Evolutionary conservation across 192 early-diverging fungal genomes (phyloP), one percentile per base, ranked within the genome.

Genomic region (Podila horticola): DNA sequence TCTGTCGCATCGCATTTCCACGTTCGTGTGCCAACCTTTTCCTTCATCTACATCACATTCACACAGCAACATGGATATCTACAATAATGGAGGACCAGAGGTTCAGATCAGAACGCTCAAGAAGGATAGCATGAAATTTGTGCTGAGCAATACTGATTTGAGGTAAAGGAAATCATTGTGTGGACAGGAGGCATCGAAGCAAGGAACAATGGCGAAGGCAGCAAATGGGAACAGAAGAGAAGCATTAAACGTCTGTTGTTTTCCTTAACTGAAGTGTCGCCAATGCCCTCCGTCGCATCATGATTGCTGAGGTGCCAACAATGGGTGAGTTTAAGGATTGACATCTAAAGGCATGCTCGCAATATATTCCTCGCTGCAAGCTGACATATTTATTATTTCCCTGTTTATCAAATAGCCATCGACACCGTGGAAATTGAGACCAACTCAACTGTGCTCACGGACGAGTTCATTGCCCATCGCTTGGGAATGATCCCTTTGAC

Each of bases 271-370:
- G 11, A 61, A 90, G 94, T 74, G 89, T 99, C 8, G 97, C 98
- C 34, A 99, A 99, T 84, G 89, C 96, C 19, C 82, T 99, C 26
- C 90, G 98, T 59, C 88, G 98, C 61, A 87, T 93, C n/a, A 98
- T 99, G 97, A 96, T 99, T 71, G 93, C 97, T 26, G 98, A 99
- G 77, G 97, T 99, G 24, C 95, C 97, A 15, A 99, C 98, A 7
- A 96, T 99, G 77, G 89, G 88, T 15, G 22, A 9, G 22, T 20
- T 76, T 49, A 55, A 31, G 55, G 6, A 45, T 4, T 45, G 41
- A 1, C 41, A 45, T 67, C 9, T 50, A 33, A 52, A 26, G 20
- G 29, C 31, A 12, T 20, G 55, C 41, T 34, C 62, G 13, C 31
- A 28, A 41, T 15, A 30, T 31, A 49, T 19, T n/a, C 8, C 13